Evolutionary conservation across 2,329 filamentous ascomycete species (phyloP).

Genomic region (Fusarium illudens): DNA sequence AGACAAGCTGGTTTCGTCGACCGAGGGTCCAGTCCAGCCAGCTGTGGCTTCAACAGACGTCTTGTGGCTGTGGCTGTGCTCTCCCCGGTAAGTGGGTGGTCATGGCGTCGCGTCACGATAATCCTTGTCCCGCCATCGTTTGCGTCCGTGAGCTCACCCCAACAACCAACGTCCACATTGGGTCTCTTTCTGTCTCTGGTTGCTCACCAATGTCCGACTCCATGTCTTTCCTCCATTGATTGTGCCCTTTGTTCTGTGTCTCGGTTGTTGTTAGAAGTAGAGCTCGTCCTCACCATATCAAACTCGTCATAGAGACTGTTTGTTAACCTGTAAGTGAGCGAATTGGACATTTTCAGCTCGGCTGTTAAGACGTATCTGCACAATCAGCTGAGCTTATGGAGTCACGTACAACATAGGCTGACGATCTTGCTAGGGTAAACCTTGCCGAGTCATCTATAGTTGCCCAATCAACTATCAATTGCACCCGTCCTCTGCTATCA

Average conservation of each 20-base stretch:
- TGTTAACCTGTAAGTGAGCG: background rate
- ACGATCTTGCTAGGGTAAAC: conserved; percentile 14
- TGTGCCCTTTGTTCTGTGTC: conserved; percentile 15
- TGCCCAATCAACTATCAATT: conserved; percentile 36
- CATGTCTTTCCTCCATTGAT: background rate
- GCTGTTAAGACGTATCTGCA: background rate
- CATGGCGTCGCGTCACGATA: background rate
- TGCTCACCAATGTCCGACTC: background rate
- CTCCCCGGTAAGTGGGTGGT: conserved; percentile 16
- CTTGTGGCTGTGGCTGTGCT: conserved; percentile 26
- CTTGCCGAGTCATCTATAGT: conserved; percentile 15
- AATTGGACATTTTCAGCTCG: background rate
- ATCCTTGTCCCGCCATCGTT: conserved; percentile 11
- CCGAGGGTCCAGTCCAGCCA: background rate
- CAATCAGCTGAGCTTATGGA: conserved; percentile 9
- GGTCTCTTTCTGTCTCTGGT: background rate
- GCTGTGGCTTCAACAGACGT: conserved; percentile 15
- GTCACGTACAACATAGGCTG: background rate
- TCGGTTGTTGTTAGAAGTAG: background rate
- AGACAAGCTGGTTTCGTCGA: conserved; percentile 2
- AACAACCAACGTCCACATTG: conserved; percentile 22
- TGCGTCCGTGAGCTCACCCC: conserved; percentile 13
- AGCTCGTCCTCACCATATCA: background rate
- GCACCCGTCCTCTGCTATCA: background rate
- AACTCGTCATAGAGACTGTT: background rate